These are phyloP conservation scores for Pezizomycotina sp. DNA, from an alignment of 2,329 filamentous ascomycete genomes.

Conservation along the genomic window DNA sequence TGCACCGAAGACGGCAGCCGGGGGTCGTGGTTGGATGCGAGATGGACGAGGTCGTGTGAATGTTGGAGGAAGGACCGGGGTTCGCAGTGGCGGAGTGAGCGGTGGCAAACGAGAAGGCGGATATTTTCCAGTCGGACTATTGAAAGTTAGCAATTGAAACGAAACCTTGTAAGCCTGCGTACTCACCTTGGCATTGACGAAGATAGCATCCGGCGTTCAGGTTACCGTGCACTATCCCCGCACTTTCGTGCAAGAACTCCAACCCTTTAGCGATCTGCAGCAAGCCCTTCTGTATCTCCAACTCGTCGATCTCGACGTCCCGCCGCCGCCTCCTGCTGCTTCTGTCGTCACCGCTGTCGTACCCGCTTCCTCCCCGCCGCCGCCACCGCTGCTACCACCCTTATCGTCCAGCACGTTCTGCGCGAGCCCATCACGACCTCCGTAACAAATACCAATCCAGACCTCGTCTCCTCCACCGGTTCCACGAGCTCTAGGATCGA, in stretches of 20 bases:
- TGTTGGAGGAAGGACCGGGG: constrained; percentile 50
- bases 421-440: constrained; percentile 76
- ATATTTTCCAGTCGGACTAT: constrained; percentile 94
- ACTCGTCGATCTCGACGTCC: constrained; percentile 84
- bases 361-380: constrained; percentile 54
- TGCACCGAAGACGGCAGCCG: constrained; percentile 69
- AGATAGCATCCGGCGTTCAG: constrained; percentile 81
- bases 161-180: background rate
- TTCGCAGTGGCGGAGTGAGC: constrained; percentile 57
- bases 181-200: constrained; percentile 77
- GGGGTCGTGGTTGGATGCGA: constrained; percentile 51
- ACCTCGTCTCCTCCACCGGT: constrained; percentile 84
- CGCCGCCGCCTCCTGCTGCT: constrained; percentile 56
- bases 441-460: constrained; percentile 86
- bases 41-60: constrained; percentile 15
- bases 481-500: constrained; percentile 85
- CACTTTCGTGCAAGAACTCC: constrained; percentile 90
- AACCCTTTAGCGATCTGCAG: constrained; percentile 85
- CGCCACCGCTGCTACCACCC: constrained; percentile 65
- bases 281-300: constrained; percentile 93
- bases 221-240: constrained; percentile 83
- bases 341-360: constrained; percentile 64
- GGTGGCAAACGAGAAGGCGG: constrained; percentile 77
- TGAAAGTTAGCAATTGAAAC: constrained; percentile 25
- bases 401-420: constrained; percentile 69